phyloP scores from a whole-genome alignment of 2,329 filamentous ascomycete genomes.

The Aschersonia sp. region DNA sequence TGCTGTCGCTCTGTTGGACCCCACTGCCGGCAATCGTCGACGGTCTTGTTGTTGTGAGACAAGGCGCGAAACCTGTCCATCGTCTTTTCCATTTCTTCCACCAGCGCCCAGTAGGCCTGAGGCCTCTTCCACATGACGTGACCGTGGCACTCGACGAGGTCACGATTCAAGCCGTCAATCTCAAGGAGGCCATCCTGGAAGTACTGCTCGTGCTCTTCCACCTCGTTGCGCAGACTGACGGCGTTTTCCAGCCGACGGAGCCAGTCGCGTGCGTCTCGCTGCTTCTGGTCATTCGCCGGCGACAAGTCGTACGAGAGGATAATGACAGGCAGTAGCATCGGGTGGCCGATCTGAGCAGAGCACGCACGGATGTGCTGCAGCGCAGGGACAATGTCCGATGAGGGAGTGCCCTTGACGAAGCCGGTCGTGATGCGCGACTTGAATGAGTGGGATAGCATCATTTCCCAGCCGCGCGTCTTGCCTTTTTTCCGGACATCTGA shows the following conservation, averaged over 20 bases:
- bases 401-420: conserved; percentile 45
- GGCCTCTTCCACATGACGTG: conserved; percentile 50
- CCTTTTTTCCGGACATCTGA: conserved; percentile 53
- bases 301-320: conserved; percentile 44
- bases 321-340: conserved; percentile 42
- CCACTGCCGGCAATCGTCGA: background rate
- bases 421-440: conserved; percentile 40
- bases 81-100: conserved; percentile 30
- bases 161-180: conserved; percentile 44
- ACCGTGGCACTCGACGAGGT: conserved; percentile 48
- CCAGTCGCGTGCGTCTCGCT: conserved; percentile 49
- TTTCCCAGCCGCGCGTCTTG: conserved; percentile 48
- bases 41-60: conserved; percentile 1
- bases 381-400: conserved; percentile 35
- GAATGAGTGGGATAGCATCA: conserved; percentile 46
- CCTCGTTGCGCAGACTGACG: conserved; percentile 45
- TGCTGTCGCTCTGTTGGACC: conserved; percentile 11
- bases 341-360: conserved; percentile 36
- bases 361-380: conserved; percentile 36
- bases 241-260: conserved; percentile 45
- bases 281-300: conserved; percentile 41
- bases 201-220: conserved; percentile 39
- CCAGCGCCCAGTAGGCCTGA: conserved; percentile 42
- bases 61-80: conserved; percentile 27
- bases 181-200: conserved; percentile 37